Conservation (phyloP, 2,329 filamentous ascomycete genomes). For the Microdochium bolleyi region DNA sequence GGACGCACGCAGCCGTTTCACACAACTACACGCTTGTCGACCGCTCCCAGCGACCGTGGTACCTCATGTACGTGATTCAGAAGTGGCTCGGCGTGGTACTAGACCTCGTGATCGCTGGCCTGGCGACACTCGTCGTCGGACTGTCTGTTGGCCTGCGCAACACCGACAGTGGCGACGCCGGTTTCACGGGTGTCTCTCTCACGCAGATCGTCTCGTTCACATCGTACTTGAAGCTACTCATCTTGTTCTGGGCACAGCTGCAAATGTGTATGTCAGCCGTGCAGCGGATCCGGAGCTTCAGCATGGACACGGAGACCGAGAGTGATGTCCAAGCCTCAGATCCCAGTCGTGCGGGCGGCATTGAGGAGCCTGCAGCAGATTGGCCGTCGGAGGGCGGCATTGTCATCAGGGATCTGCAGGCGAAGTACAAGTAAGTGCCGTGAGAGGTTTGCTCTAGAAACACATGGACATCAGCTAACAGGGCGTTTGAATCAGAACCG, state of each 20-base stretch:
- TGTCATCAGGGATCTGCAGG: conserved; percentile 1
- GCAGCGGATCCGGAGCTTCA: conserved; percentile 2
- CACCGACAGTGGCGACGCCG: conserved; percentile 3
- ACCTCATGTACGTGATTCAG: conserved; percentile 23
- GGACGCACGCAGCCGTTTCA: conserved; percentile 23
- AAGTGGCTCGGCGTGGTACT: conserved; percentile 23
- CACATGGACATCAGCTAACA: not conserved
- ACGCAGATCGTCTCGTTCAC: conserved; percentile 11
- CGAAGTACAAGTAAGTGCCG: conserved; percentile 18
- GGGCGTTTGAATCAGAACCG: not conserved
- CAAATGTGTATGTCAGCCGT: conserved; percentile 17
- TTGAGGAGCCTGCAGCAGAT: conserved; percentile 3
- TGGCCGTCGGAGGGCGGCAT: conserved; percentile 17
- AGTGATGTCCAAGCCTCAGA: not conserved
- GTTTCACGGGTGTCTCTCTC: conserved; percentile 12
- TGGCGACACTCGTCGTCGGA: conserved; percentile 18
- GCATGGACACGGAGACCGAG: conserved; percentile 1
- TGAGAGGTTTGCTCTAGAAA: not conserved
- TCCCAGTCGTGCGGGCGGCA: not conserved
- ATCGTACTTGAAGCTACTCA: conserved; percentile 8
- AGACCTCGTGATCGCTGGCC: conserved; percentile 17
- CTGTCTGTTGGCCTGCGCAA: conserved; percentile 10
- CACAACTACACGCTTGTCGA: conserved; percentile 20
- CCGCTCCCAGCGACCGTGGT: conserved; percentile 22
- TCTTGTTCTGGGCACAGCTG: conserved; percentile 13